Evolutionary conservation across 257 asterid genomes (phyloP).

Genomic region (Lithospermum erythrorhizon): DNA sequence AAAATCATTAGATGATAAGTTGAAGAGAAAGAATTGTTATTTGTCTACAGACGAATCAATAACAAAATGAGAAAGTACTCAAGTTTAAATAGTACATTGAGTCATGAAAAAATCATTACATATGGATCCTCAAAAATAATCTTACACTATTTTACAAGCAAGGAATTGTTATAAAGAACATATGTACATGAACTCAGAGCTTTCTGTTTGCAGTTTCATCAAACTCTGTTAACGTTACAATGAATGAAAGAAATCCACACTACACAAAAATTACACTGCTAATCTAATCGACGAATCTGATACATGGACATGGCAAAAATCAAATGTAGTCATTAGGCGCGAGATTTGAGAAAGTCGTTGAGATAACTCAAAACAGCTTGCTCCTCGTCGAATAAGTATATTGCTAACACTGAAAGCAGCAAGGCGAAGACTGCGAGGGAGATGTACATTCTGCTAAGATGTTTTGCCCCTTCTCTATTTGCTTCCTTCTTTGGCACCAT

Average conservation of each 20-base stretch:
- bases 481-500: slow-evolving; percentile 16
- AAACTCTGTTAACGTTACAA: background rate
- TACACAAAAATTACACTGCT: slow-evolving; percentile 3
- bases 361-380: slow-evolving; percentile 8
- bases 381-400: slow-evolving; percentile 22
- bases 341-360: slow-evolving; percentile 8
- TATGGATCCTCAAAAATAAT: too few relatives aligned
- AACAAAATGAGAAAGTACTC: too few relatives aligned
- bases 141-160: background rate
- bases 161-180: background rate
- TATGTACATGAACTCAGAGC: slow-evolving; percentile 10
- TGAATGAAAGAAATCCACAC: background rate
- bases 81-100: too few relatives aligned
- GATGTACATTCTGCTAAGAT: slow-evolving; percentile 17
- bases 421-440: slow-evolving; percentile 25
- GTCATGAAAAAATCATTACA: too few relatives aligned
- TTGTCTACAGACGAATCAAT: too few relatives aligned
- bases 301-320: slow-evolving; percentile 8
- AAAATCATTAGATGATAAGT: too few relatives aligned
- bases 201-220: background rate
- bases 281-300: slow-evolving; percentile 5
- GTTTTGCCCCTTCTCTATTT: slow-evolving; percentile 13
- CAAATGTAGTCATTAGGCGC: slow-evolving; percentile 7
- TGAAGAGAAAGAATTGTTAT: too few relatives aligned
- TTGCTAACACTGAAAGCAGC: slow-evolving; percentile 36